Conservation (phyloP, 2,329 filamentous ascomycete species). For the Colletotrichum siamense region DNA sequence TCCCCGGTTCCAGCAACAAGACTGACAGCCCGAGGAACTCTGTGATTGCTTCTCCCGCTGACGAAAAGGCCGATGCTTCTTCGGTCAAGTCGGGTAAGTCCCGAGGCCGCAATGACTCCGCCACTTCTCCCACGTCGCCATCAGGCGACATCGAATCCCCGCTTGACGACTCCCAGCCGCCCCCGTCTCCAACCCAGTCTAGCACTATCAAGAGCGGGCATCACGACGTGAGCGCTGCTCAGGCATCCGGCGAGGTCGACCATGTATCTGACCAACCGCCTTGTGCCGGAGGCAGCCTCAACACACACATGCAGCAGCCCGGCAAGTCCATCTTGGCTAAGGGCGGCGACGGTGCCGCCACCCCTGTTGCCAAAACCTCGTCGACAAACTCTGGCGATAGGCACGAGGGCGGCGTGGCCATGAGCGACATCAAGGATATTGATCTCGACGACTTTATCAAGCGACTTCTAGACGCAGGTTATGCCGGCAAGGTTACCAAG, state of each 20-base stretch:
- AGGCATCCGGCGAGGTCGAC: conserved; percentile 89
- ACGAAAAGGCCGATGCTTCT: conserved; percentile 76
- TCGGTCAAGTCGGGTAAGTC: conserved; percentile 76
- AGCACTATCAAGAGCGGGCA: conserved; percentile 70
- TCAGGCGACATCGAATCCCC: conserved; percentile 46
- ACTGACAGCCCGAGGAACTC: conserved; percentile 85
- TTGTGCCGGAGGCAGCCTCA: conserved; percentile 65
- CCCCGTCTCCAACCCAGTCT: conserved; percentile 88
- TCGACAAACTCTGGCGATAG: conserved; percentile 43
- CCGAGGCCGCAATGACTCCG: conserved; percentile 52
- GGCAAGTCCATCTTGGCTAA: conserved; percentile 91
- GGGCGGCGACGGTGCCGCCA: conserved; percentile 70
- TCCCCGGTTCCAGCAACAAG: conserved; percentile 72
- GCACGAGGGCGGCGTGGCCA: conserved; percentile 67
- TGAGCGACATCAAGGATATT: conserved; percentile 89
- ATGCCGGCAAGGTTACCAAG: conserved; percentile 97
- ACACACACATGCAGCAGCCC: conserved; percentile 68
- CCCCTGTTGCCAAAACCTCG: conserved; percentile 58
- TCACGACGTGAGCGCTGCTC: conserved; percentile 80
- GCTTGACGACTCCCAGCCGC: conserved; percentile 61
- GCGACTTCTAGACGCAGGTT: conserved; percentile 90
- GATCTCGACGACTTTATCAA: conserved; percentile 98
- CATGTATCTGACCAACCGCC: conserved; percentile 92
- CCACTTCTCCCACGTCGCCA: conserved; percentile 44
- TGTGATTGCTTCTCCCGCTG: conserved; percentile 67